Evolutionary conservation across 169 alveolate genomes (phyloP).

Genomic region (Plasmodium gaboni): DNA sequence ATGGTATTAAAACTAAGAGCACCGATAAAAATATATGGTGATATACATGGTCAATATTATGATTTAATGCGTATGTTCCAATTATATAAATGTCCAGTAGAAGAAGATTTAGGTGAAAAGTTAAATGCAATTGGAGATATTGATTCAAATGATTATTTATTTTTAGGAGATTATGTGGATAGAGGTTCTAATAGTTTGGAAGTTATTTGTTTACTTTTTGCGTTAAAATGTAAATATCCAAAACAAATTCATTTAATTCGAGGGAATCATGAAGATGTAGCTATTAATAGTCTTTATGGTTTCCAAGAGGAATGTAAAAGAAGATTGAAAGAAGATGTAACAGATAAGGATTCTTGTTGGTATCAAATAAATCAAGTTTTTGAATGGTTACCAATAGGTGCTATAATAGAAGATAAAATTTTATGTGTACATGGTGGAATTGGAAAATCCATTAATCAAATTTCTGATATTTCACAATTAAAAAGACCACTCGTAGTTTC

Average conservation of each 20-base stretch:
- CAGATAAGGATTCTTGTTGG: slow-evolving; percentile 95
- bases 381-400: slow-evolving; percentile 99
- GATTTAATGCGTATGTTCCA: slow-evolving; percentile 97
- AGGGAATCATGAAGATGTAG: slow-evolving; percentile 99
- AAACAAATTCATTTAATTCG: slow-evolving; percentile 97
- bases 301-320: slow-evolving; percentile 98
- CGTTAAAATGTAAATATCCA: slow-evolving; percentile 97
- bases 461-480: slow-evolving; percentile 92
- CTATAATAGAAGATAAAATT: slow-evolving; percentile 97
- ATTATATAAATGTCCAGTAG: slow-evolving; percentile 90
- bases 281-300: slow-evolving; percentile 98
- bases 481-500: slow-evolving; percentile 96
- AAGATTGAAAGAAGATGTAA: slow-evolving; percentile 97
- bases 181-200: slow-evolving; percentile 95
- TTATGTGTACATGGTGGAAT: slow-evolving; percentile 99
- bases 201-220: slow-evolving; percentile 96
- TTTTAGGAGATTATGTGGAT: slow-evolving; percentile 99
- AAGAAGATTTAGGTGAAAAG: slow-evolving; percentile 88
- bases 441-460: slow-evolving; percentile 92
- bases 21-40: slow-evolving; percentile 98
- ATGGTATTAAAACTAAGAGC: slow-evolving; percentile 97
- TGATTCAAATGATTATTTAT: slow-evolving; percentile 97
- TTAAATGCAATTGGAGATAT: slow-evolving; percentile 95
- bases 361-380: slow-evolving; percentile 95
- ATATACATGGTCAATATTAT: slow-evolving; percentile 98